Percentiles rank a stretch among this genome's conserved stretches.
Conservation (phyloP, 768 basidiomycete species). For the Suillus occidentalis region DNA sequence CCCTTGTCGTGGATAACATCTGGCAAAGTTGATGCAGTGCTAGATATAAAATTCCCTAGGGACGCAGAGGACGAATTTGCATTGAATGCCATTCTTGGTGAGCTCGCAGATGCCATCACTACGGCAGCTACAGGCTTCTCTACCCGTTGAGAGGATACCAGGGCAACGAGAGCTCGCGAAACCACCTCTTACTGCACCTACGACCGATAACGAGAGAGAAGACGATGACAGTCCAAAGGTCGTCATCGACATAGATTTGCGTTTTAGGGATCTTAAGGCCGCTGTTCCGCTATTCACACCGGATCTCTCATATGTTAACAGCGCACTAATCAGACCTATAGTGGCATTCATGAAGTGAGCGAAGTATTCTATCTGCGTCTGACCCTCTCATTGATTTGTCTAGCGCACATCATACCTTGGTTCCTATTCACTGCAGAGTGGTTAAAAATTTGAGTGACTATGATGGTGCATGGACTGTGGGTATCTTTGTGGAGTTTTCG, state of each 20-base stretch:
- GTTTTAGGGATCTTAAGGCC: conserved; percentile 95
- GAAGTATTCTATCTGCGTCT: background rate
- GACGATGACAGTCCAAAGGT: conserved; percentile 46
- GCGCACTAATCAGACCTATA: conserved; percentile 90
- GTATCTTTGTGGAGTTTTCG: conserved; percentile 28
- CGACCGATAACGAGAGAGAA: conserved; percentile 34
- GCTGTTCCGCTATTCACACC: conserved; percentile 89
- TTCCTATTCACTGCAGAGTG: conserved; percentile 91
- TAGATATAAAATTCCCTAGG: conserved; percentile 96
- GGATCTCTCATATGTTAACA: conserved; percentile 89
- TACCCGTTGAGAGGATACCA: conserved; percentile 65
- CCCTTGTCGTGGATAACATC: conserved; percentile 98
- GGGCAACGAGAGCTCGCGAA: conserved; percentile 86
- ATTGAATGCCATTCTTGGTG: conserved; percentile 81
- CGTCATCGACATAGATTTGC: conserved; percentile 87
- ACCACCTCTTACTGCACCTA: conserved; percentile 78
- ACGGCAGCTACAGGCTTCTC: conserved; percentile 52
- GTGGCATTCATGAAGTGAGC: conserved; percentile 97
- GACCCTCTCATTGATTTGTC: conserved; percentile 8
- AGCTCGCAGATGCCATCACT: conserved; percentile 88
- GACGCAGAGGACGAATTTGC: conserved; percentile 69
- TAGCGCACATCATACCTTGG: conserved; percentile 89
- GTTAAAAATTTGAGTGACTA: conserved; percentile 84
- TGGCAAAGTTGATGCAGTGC: conserved; percentile 93
- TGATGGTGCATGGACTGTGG: conserved; percentile 94